Conservation (phyloP, 2,329 filamentous ascomycete genomes). For the Botrytis paeoniae region DNA sequence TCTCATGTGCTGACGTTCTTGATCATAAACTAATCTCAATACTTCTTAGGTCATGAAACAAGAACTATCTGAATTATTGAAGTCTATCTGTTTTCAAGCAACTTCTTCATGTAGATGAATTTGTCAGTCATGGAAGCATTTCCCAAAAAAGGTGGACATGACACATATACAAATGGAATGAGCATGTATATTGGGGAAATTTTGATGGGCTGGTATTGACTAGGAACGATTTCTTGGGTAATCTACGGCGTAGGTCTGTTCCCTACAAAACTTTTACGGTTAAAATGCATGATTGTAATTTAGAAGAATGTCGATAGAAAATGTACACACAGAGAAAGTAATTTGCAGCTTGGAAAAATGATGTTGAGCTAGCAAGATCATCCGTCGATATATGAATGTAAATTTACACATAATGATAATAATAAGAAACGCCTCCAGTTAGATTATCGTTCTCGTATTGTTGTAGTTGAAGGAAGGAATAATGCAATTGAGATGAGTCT, state of each 20-base stretch:
- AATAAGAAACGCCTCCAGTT: too few species aligned
- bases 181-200: not conserved
- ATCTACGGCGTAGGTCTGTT: not conserved
- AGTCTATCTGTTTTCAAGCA: not conserved
- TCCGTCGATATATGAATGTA: not conserved
- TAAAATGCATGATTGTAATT: not conserved
- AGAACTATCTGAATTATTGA: not conserved
- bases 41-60: not conserved
- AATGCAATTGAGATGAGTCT: not conserved
- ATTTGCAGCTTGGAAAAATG: not conserved
- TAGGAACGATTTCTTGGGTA: not conserved
- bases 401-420: accelerated
- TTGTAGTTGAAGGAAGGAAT: not conserved
- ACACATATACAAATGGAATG: not conserved
- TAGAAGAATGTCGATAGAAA: not conserved
- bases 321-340: not conserved
- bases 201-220: not conserved
- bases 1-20: not conserved
- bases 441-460: not conserved
- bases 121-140: not conserved
- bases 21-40: not conserved
- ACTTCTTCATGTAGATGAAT: not conserved
- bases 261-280: not conserved
- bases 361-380: accelerated
- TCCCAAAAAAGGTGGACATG: accelerated